These are phyloP conservation scores for Phytophthora ohioensis DNA, from an alignment of 352 stramenopile genomes.

Conservation along the genomic window DNA sequence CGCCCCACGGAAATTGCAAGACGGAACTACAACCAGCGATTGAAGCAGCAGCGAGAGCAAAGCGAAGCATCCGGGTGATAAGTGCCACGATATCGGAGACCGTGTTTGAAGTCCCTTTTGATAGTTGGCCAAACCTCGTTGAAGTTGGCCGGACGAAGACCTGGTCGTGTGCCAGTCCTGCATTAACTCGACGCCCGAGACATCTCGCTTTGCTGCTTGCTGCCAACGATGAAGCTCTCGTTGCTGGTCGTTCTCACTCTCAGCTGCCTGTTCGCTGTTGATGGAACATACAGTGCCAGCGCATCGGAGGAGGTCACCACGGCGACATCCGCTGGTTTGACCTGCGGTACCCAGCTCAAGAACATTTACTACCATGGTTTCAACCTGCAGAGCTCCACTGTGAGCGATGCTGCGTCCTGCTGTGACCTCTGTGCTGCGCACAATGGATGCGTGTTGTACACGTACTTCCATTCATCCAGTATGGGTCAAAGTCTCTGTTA, in stretches of 20 bases:
- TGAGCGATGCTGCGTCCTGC: slow-evolving; percentile 36
- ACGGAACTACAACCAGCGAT: slow-evolving; percentile 18
- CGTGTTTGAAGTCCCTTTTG: slow-evolving; percentile 3
- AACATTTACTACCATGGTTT: slow-evolving; percentile 50
- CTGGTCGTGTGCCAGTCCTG: slow-evolving; percentile 1
- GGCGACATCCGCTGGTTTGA: slow-evolving; percentile 4
- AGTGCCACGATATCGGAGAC: slow-evolving; percentile 22
- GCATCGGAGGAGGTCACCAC: slow-evolving; percentile 1
- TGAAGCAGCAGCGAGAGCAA: slow-evolving; percentile 2
- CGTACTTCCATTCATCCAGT: slow-evolving; percentile 46
- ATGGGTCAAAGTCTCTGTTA: slow-evolving; percentile 41
- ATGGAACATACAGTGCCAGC: neutral
- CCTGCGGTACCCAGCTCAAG: slow-evolving; percentile 41
- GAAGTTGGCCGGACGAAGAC: neutral
- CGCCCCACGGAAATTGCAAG: slow-evolving; percentile 21
- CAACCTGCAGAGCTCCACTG: slow-evolving; percentile 37
- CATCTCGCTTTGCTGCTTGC: slow-evolving; percentile 1
- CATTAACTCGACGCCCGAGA: slow-evolving; percentile 15
- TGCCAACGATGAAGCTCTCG: slow-evolving; percentile 21
- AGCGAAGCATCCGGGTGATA: neutral
- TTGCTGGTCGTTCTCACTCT: slow-evolving; percentile 4
- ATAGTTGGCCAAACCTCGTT: slow-evolving; percentile 1
- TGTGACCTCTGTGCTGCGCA: slow-evolving; percentile 42
- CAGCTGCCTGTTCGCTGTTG: slow-evolving; percentile 7
- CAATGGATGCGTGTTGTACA: slow-evolving; percentile 52